Evolutionary conservation across 2,329 filamentous ascomycete species (phyloP).

Genomic region (Fusarium haematococcum): DNA sequence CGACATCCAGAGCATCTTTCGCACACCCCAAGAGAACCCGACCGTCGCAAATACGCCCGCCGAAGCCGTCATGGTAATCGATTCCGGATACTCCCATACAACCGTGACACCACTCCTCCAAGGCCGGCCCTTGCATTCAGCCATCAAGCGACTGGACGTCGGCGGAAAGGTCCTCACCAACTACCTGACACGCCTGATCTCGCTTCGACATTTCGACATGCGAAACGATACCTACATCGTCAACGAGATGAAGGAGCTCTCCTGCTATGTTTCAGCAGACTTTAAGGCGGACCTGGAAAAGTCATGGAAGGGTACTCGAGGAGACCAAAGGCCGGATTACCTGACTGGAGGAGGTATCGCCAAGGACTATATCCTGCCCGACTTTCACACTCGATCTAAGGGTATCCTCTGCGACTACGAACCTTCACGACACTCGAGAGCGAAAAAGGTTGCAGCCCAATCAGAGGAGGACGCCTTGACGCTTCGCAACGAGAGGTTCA

Average conservation of each 20-base stretch:
- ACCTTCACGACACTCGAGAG: conserved; percentile 68
- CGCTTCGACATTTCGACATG: conserved; percentile 93
- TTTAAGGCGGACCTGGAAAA: conserved; percentile 83
- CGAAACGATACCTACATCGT: conserved; percentile 93
- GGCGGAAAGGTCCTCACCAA: conserved; percentile 96
- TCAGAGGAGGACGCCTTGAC: conserved; percentile 82
- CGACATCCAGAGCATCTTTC: conserved; percentile 77
- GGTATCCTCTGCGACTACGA: conserved; percentile 85
- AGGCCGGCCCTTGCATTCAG: conserved; percentile 83
- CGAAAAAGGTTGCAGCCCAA: conserved; percentile 58
- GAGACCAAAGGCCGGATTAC: conserved; percentile 65
- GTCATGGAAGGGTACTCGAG: conserved; percentile 82
- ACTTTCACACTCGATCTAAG: conserved; percentile 71
- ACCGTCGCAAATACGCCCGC: conserved; percentile 64
- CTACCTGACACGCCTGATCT: conserved; percentile 89
- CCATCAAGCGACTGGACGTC: conserved; percentile 86
- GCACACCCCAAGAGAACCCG: conserved; percentile 64
- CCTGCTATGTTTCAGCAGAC: conserved; percentile 84
- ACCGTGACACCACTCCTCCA: conserved; percentile 88
- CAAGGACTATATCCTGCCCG: conserved; percentile 92
- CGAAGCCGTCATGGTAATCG: conserved; percentile 88
- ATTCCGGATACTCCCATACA: conserved; percentile 93
- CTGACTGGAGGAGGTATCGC: conserved; percentile 71
- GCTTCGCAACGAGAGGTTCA: conserved; percentile 91
- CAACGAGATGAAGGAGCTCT: conserved; percentile 94